Conservation (phyloP, 2,329 filamentous ascomycete species). For the Nemania diffusa region DNA sequence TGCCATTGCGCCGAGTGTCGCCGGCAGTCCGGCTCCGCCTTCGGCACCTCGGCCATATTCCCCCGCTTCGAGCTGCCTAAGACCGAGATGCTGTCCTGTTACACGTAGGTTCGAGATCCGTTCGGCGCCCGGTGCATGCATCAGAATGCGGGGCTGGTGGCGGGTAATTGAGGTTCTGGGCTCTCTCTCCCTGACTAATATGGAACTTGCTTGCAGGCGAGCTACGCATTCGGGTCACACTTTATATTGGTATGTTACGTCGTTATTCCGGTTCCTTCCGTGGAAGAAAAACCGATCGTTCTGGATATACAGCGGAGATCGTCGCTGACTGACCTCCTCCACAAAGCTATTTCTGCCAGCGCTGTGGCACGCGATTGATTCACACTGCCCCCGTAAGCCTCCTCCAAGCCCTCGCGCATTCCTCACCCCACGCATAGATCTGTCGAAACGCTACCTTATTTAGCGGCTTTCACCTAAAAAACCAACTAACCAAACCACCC, state of each 20-base stretch:
- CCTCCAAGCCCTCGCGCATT: neutral
- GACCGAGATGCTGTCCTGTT: constrained; percentile 61
- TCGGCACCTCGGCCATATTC: constrained; percentile 76
- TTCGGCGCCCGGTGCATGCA: too few species aligned
- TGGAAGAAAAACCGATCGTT: neutral
- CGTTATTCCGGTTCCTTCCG: neutral
- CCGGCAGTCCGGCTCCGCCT: constrained; percentile 72
- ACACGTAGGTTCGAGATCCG: constrained; percentile 58
- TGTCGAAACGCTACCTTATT: neutral
- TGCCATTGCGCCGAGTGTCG: constrained; percentile 77
- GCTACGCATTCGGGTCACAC: constrained; percentile 66
- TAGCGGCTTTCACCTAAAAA: too few species aligned
- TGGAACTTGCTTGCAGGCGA: constrained; percentile 54
- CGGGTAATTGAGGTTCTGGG: neutral
- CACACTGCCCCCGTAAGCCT: constrained; percentile 66
- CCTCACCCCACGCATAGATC: neutral
- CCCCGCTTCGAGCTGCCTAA: constrained; percentile 69
- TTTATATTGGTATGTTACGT: constrained; percentile 62
- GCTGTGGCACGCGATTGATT: constrained; percentile 72
- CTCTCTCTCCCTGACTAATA: constrained; percentile 10
- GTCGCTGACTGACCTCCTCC: constrained; percentile 7
- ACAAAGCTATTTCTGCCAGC: constrained; percentile 71
- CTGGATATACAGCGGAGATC: neutral
- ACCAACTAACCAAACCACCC: neutral
- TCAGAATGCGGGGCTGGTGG: neutral